A percentile compares a stretch with the other conserved stretches of the same genome.
These are phyloP conservation scores for Pythium pyrilobum DNA, from an alignment of 352 stramenopile genomes.

Conservation along the genomic window DNA sequence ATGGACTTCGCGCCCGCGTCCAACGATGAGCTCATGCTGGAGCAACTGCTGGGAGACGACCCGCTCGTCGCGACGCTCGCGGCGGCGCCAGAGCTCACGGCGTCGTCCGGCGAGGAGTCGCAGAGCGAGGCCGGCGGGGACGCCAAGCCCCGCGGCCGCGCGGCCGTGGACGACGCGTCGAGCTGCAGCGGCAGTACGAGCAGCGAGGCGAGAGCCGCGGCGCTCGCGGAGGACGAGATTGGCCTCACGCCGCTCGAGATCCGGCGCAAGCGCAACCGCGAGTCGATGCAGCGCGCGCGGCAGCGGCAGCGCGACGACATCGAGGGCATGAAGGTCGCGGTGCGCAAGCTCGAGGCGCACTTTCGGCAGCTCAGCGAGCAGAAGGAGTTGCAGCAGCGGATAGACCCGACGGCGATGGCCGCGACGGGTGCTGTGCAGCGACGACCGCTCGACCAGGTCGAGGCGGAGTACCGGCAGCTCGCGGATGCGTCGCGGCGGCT, in stretches of 20 bases:
- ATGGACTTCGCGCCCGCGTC: background rate
- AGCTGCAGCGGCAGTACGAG: background rate
- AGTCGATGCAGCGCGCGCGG: slow-evolving; percentile 26
- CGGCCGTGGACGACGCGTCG: background rate
- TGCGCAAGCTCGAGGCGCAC: slow-evolving; percentile 14
- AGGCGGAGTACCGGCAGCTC: slow-evolving; percentile 46
- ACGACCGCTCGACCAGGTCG: slow-evolving; percentile 5
- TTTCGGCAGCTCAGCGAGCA: slow-evolving; percentile 14
- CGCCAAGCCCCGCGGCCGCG: background rate
- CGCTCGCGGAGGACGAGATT: slow-evolving; percentile 10
- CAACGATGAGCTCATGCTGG: slow-evolving; percentile 6
- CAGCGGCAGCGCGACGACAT: slow-evolving; percentile 18
- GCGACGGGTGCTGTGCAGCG: background rate
- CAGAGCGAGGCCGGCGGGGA: background rate
- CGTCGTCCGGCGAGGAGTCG: slow-evolving; percentile 12
- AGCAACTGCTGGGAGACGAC: slow-evolving; percentile 14
- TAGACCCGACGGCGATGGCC: background rate
- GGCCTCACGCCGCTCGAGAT: slow-evolving; percentile 20
- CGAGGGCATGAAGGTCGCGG: slow-evolving; percentile 17
- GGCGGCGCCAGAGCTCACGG: slow-evolving; percentile 1
- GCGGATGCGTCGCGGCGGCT: slow-evolving; percentile 48
- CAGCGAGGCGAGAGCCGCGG: background rate
- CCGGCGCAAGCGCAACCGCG: slow-evolving; percentile 25
- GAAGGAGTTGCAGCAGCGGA: slow-evolving; percentile 11
- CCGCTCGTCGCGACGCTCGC: slow-evolving; percentile 14